These are phyloP conservation scores for Trametes punicea DNA, from an alignment of 768 basidiomycete genomes.

Conservation along the genomic window DNA sequence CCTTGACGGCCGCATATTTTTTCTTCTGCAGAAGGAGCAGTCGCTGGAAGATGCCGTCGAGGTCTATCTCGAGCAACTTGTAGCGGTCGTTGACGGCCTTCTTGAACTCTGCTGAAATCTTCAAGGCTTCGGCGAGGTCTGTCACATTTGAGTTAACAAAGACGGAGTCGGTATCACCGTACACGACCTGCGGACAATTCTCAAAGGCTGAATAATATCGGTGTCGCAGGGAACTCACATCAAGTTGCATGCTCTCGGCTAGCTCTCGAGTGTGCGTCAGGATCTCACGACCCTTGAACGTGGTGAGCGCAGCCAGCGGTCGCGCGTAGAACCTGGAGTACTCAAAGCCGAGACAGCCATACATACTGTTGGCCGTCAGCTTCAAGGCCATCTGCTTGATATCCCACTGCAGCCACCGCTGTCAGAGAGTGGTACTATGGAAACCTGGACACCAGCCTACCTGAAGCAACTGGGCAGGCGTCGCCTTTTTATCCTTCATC, in stretches of 20 bases:
- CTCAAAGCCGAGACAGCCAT: slow-evolving; percentile 97
- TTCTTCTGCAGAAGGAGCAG: slow-evolving; percentile 95
- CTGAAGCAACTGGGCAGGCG: slow-evolving; percentile 78
- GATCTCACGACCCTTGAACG: slow-evolving; percentile 97
- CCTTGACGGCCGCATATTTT: slow-evolving; percentile 97
- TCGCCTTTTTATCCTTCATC: slow-evolving; percentile 84
- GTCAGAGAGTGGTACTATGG: background rate
- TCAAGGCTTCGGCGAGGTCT: slow-evolving; percentile 83
- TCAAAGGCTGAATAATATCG: background rate
- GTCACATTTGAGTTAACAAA: slow-evolving; percentile 96
- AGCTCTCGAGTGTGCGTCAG: slow-evolving; percentile 89
- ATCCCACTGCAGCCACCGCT: slow-evolving; percentile 61
- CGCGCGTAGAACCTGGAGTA: slow-evolving; percentile 96
- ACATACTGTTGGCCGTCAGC: slow-evolving; percentile 99
- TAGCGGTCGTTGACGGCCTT: slow-evolving; percentile 96
- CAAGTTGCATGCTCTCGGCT: slow-evolving; percentile 85
- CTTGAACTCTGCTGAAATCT: slow-evolving; percentile 91
- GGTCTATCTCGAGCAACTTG: slow-evolving; percentile 92
- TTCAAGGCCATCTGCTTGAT: slow-evolving; percentile 97
- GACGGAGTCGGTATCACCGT: slow-evolving; percentile 98
- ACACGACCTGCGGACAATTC: slow-evolving; percentile 69
- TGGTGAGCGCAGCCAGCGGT: slow-evolving; percentile 95
- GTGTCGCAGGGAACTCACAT: slow-evolving; percentile 51
- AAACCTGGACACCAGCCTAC: slow-evolving; percentile 37
- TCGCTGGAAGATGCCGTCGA: slow-evolving; percentile 91